phyloP scores from a whole-genome alignment of 441 rosid genomes.

The Corymbia calophylla region DNA sequence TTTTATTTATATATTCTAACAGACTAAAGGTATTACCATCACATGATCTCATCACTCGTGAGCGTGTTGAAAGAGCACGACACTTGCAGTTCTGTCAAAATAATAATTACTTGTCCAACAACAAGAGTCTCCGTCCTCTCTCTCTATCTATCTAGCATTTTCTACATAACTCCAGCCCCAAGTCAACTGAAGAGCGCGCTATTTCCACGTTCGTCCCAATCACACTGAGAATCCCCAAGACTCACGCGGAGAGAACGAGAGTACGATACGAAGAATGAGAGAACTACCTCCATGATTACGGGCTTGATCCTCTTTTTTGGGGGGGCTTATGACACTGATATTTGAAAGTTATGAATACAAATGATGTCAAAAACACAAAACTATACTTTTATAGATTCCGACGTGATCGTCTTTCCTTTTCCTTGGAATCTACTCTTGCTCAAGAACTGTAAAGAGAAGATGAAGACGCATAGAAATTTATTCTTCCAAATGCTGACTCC shows the following conservation, averaged over 20 bases:
- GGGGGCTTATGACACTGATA: too few species aligned
- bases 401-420: neutral
- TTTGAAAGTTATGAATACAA: neutral
- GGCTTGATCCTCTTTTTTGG: neutral
- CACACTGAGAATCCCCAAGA: neutral
- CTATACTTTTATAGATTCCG: neutral
- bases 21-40: neutral
- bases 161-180: constrained; percentile 2
- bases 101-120: neutral
- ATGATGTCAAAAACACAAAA: neutral
- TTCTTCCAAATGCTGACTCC: neutral
- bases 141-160: constrained; percentile 9
- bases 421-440: neutral
- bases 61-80: neutral
- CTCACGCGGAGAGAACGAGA: neutral
- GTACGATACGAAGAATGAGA: neutral
- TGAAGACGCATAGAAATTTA: neutral
- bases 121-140: neutral
- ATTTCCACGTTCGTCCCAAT: neutral
- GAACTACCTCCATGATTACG: neutral
- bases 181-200: neutral
- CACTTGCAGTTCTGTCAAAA: neutral
- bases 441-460: neutral
- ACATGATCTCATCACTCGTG: neutral
- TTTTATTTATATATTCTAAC: too few species aligned